Percentiles rank a stretch among this genome's conserved stretches.
Conservation (phyloP, 805 yeast genomes). For the Debaryomyces castellii region DNA sequence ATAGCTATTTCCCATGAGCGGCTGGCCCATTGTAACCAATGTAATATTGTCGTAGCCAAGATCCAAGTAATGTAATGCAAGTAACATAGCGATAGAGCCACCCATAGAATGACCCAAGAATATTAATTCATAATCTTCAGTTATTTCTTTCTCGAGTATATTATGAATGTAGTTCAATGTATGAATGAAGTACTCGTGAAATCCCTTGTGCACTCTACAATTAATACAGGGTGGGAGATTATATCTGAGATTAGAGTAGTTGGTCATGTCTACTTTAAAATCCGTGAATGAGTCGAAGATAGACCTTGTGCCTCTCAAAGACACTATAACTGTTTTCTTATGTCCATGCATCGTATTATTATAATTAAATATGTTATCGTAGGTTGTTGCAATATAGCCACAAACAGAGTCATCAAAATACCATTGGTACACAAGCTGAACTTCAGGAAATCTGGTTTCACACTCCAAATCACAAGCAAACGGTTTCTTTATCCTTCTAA, state of each 20-base stretch:
- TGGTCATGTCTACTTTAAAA: constrained; percentile 34
- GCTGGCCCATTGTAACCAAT: constrained; percentile 46
- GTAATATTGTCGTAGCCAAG: constrained; percentile 29
- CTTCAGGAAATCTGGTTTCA: constrained; percentile 32
- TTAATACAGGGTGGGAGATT: constrained; percentile 23
- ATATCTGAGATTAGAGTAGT: constrained; percentile 21
- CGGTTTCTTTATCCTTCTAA: constrained; percentile 30
- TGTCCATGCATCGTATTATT: constrained; percentile 4
- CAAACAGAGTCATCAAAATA: constrained; percentile 34
- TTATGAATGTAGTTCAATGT: constrained; percentile 26
- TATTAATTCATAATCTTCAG: constrained; percentile 20
- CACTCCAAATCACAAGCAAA: constrained; percentile 40
- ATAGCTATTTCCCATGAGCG: constrained; percentile 39
- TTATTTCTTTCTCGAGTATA: constrained; percentile 20
- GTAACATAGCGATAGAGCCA: constrained; percentile 38
- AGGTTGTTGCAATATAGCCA: constrained; percentile 39
- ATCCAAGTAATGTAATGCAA: constrained; percentile 36
- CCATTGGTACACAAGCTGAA: constrained; percentile 42
- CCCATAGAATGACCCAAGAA: constrained; percentile 40
- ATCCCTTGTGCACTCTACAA: constrained; percentile 43
- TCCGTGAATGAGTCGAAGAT: constrained; percentile 40
- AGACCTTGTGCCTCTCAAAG: constrained; percentile 46
- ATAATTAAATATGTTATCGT: constrained; percentile 22
- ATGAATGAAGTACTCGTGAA: constrained; percentile 26
- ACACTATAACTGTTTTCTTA: constrained; percentile 27